Evolutionary conservation across 306 rosid genomes (phyloP), one percentile per base, ranked within the genome.

Genomic region (Cucurbita maxima): DNA sequence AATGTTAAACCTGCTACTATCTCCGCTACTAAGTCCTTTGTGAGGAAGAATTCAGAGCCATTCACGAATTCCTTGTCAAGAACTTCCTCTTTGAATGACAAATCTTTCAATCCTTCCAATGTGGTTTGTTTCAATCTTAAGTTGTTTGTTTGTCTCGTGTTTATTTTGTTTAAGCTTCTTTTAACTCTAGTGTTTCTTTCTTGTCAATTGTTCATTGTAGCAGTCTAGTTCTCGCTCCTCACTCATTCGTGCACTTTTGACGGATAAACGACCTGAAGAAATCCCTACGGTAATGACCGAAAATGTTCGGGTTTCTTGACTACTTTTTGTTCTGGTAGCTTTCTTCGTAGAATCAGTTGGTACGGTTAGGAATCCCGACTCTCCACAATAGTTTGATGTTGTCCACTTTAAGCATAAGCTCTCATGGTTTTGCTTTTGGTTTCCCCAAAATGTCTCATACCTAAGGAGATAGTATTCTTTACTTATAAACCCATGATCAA

Each of bases 251-350:
- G 87, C 96, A 70, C 76, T 87, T 62, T 64, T 93, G 47, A 82
- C 75, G 11, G 97, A 93, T 80, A 93, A 88, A 87, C 88, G 85
- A 82, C 98, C 97, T 67, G 98, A 93, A 60, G 98, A 93, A 83
- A 90, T 93, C 74, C 96, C 96, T 14, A 80, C 1, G 89, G 98
- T 93, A 84, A 73, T 89, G 60, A 14, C 58, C 75, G 38, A 51
- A 51, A 56, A 75, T 34, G 40, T 45, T 67, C 18, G 43, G 43
- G 71, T 53, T 64, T 19, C 56, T 66, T 6, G 16, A 18, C 16
- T 41, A 64, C 72, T 68, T 14, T 20, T 38, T 68, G 20, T 22
- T 68, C 53, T 7, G 7, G 36, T 47, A 47, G 73, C 18, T 68
- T 45, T 20, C 8, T 25, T 68, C n/a, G 14, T 45, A 45, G 73